These are phyloP conservation scores for Heliosperma pusillum DNA, from an alignment of 148 eudicot species.

Conservation along the genomic window DNA sequence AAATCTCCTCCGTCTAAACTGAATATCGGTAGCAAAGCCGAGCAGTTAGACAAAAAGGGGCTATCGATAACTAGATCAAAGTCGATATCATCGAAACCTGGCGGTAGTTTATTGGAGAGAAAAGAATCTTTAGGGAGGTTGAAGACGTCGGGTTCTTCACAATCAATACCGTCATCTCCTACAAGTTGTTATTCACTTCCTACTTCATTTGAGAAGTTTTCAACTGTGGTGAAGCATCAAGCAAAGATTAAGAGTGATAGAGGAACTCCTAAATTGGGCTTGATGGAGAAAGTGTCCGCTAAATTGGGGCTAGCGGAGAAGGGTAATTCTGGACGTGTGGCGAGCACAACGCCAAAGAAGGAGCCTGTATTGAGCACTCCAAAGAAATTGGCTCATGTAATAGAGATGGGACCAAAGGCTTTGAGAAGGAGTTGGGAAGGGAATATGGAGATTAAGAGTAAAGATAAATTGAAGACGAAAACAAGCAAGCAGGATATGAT, in stretches of 20 bases:
- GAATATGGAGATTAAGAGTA: constrained; percentile 55
- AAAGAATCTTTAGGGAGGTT: constrained; percentile 46
- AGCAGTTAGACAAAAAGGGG: constrained; percentile 39
- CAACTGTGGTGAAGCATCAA: constrained; percentile 67
- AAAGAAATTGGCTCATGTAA: constrained; percentile 59
- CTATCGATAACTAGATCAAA: constrained; percentile 46
- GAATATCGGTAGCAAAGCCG: constrained; percentile 39
- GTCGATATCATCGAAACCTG: constrained; percentile 48
- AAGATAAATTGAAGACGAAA: constrained; percentile 50
- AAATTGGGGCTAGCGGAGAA: constrained; percentile 47
- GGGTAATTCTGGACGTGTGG: constrained; percentile 39
- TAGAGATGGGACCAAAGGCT: constrained; percentile 75
- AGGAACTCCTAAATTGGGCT: constrained; percentile 36
- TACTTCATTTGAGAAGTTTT: constrained; percentile 74
- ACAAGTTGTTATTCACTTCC: constrained; percentile 84
- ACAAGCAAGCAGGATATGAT: constrained; percentile 47
- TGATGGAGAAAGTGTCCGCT: constrained; percentile 51
- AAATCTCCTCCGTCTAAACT: constrained; percentile 38
- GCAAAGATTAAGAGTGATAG: constrained; percentile 59
- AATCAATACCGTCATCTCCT: constrained; percentile 79
- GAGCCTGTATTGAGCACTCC: constrained; percentile 36
- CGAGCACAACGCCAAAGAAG: constrained; percentile 47
- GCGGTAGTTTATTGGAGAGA: constrained; percentile 39
- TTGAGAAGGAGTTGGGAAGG: constrained; percentile 97
- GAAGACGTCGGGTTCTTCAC: constrained; percentile 55